Evolutionary conservation across 1,284 basidiomycete species (phyloP), one percentile per base, ranked within the genome.

Genomic region (Sporisorium graminicola): DNA sequence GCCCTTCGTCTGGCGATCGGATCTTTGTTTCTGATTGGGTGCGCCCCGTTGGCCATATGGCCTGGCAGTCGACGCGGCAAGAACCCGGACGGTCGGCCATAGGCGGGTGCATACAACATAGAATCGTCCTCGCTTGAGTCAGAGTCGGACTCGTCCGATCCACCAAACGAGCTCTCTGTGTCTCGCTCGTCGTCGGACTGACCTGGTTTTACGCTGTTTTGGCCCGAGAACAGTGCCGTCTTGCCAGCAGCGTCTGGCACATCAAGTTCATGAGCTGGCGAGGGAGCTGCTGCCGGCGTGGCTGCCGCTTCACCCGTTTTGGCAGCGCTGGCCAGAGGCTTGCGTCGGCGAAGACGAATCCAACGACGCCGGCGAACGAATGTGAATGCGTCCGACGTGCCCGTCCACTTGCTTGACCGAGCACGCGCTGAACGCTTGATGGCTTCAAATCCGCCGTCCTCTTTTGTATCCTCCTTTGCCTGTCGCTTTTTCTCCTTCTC

Each of bases 341-440:
- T 73, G 24, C 74, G 43, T 12, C 78, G 70, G 42, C 83, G 77
- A 51, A 85, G 65, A 1, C 83, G 75, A 22, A 85, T 81, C 83
- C 83, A 85, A 14, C 83, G 64, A 22, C 83, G 63, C 10, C 83
- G 75, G 22, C 83, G 65, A 22, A 85, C 83, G 63, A 82, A 85
- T 6, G 79, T 82, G 54, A 64, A 80, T 0, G 76, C 64, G 54
- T 74, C 77, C 3, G 79, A 76, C 42, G 63, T 53, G 14, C 82
- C 82, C 3, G 58, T 74, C 83, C 83, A 85, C 58, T 82, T 83
- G 42, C 56, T 69, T 20, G 73, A 58, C 7, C 80, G 67, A 2
- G 70, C 66, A 13, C 74, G 71, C 16, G 80, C 78, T n/a, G 74
- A 67, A 12, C 83, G 71, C 62, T 80, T 81, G 51, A 84, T 50